Conservation (phyloP, 345 rosid genomes). For the Salix purpurea region DNA sequence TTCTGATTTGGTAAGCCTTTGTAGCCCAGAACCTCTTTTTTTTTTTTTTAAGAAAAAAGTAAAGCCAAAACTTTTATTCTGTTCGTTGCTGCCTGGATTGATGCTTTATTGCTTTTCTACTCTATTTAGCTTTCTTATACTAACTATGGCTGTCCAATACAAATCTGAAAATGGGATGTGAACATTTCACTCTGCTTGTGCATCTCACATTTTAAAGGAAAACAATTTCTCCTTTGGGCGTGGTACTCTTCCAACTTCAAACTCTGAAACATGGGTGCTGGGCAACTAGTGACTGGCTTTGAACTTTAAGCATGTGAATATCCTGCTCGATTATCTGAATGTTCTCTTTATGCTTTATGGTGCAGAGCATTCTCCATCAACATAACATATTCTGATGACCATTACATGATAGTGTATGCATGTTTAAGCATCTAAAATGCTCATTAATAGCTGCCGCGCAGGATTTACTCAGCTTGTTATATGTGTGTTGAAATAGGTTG, state of each 20-base stretch:
- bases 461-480: neutral
- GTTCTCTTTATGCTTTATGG: neutral
- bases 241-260: neutral
- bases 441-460: neutral
- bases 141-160: neutral
- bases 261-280: neutral
- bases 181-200: neutral
- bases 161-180: neutral
- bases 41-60: no score
- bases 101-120: neutral
- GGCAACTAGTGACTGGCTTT: neutral
- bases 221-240: neutral
- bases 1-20: constrained; percentile 74
- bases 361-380: neutral
- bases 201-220: neutral
- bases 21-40: neutral
- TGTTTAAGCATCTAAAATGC: neutral
- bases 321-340: neutral
- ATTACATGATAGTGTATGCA: neutral
- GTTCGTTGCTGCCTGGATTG: neutral
- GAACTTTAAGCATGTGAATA: neutral
- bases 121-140: neutral
- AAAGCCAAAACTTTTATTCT: neutral
- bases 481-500: constrained; percentile 47
- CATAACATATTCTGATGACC: neutral